phyloP scores from a whole-genome alignment of 257 asterid species.

The Rubia yunnanensis region DNA sequence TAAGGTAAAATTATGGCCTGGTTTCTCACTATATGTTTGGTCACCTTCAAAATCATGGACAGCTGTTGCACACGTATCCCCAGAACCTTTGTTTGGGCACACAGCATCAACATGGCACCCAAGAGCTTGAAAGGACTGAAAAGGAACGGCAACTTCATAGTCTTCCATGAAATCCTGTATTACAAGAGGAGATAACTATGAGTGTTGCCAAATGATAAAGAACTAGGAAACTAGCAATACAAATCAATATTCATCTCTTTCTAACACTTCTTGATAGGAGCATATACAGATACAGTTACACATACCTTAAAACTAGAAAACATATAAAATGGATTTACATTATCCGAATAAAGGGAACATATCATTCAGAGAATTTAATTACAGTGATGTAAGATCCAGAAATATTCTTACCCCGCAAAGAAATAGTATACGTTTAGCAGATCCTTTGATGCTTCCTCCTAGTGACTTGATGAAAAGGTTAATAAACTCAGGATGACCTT shows the following conservation, averaged over 20 bases:
- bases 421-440: slow-evolving; percentile 66
- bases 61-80: slow-evolving; percentile 76
- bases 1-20: slow-evolving; percentile 80
- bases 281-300: background rate
- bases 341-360: background rate
- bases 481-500: slow-evolving; percentile 86
- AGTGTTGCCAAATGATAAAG: background rate
- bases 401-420: slow-evolving; percentile 79
- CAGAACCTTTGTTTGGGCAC: slow-evolving; percentile 67
- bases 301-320: background rate
- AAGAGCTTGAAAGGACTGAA: slow-evolving; percentile 86
- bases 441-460: slow-evolving; percentile 75
- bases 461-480: slow-evolving; percentile 68
- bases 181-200: slow-evolving; percentile 8
- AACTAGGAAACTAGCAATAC: background rate
- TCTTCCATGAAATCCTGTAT: slow-evolving; percentile 95
- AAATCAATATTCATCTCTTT: background rate
- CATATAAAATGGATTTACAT: background rate
- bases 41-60: slow-evolving; percentile 98
- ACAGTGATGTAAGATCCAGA: slow-evolving; percentile 7
- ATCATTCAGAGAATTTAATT: background rate
- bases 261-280: background rate
- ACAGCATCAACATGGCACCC: slow-evolving; percentile 84
- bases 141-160: slow-evolving; percentile 86
- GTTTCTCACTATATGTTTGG: slow-evolving; percentile 94